phyloP scores from a whole-genome alignment of 345 rosid genomes.

The Psidium friedrichsthalianum region DNA sequence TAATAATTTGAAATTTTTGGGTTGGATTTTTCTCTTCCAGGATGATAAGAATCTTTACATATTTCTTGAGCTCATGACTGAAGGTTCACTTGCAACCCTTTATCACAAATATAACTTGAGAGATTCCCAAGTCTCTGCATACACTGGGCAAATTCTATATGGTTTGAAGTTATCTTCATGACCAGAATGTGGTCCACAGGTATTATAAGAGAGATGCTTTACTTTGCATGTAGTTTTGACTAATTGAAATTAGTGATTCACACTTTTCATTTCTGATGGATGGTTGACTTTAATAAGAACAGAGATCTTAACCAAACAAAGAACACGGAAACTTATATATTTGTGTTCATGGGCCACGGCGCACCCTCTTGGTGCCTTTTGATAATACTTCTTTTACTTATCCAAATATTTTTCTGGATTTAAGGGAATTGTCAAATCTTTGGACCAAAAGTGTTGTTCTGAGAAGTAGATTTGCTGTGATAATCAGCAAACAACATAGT shows the following conservation, averaged over 20 bases:
- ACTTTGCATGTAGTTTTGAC: not conserved
- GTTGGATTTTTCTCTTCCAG: conserved; percentile 16
- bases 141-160: conserved; percentile 68
- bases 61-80: conserved; percentile 64
- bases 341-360: not conserved
- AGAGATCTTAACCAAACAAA: not conserved
- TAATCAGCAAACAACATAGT: not conserved
- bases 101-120: conserved; percentile 41
- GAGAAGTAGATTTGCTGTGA: not conserved
- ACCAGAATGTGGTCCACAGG: conserved; percentile 49
- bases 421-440: not conserved
- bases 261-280: not conserved
- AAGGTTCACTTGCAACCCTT: conserved; percentile 60
- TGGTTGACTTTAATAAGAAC: not conserved
- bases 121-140: conserved; percentile 56
- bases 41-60: conserved; percentile 66
- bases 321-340: not conserved
- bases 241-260: not conserved
- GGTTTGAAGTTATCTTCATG: conserved; percentile 49
- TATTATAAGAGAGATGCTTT: not conserved
- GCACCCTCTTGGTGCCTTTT: not conserved
- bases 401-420: not conserved
- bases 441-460: not conserved
- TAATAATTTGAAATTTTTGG: not conserved
- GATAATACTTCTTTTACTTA: not conserved